Conservation (phyloP, 2,329 filamentous ascomycete genomes). For the Albophoma yamanashiensis region DNA sequence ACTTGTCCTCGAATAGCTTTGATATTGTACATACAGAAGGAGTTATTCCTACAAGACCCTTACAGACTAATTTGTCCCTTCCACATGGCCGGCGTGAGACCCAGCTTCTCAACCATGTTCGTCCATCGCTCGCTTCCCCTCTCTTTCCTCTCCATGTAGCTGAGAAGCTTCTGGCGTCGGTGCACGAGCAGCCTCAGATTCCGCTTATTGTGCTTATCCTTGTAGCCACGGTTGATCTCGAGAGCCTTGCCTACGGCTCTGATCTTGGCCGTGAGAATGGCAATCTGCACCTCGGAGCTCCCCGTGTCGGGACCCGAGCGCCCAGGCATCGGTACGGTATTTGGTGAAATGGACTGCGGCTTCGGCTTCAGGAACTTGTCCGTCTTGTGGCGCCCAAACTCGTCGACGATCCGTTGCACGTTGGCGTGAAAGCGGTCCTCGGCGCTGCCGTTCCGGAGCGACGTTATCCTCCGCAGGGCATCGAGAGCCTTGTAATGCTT, state of each 20-base stretch:
- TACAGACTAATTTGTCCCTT: constrained; percentile 64
- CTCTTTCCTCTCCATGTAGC: constrained; percentile 82
- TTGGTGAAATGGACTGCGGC: constrained; percentile 33
- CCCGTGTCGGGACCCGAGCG: constrained; percentile 89
- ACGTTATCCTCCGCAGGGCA: constrained; percentile 70
- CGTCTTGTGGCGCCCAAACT: constrained; percentile 85
- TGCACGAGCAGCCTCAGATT: constrained; percentile 81
- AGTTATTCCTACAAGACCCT: constrained; percentile 29
- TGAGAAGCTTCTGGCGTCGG: constrained; percentile 75
- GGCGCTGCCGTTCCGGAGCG: constrained; percentile 64
- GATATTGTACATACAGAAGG: constrained; percentile 40
- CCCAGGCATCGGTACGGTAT: constrained; percentile 26
- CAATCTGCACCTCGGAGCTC: constrained; percentile 94
- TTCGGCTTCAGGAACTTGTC: constrained; percentile 59
- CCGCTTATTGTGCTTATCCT: constrained; percentile 90
- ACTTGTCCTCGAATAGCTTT: constrained; percentile 17
- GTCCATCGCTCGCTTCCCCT: constrained; percentile 85
- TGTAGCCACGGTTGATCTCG: constrained; percentile 55
- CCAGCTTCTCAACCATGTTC: constrained; percentile 72
- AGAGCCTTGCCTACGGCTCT: constrained; percentile 65
- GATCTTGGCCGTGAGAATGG: constrained; percentile 91
- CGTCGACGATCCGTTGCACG: constrained; percentile 71
- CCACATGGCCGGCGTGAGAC: constrained; percentile 80
- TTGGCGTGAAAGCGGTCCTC: constrained; percentile 75
- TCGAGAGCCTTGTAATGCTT: constrained; percentile 58